These are phyloP conservation scores for Chamaecyparis obtusa DNA, from an alignment of 75 land plant genomes.

Conservation along the genomic window DNA sequence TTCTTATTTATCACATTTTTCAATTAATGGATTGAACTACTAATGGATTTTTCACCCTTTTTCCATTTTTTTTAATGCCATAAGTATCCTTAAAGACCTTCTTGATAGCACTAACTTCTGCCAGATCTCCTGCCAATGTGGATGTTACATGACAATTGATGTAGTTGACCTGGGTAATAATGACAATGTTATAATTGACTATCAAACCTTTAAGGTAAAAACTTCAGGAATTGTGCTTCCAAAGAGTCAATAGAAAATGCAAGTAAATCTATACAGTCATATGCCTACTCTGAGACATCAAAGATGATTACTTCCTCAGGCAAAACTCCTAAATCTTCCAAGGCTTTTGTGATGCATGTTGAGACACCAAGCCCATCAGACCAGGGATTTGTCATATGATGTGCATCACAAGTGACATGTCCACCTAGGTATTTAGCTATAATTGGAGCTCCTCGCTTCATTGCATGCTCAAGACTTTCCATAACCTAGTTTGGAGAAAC, in stretches of 20 bases:
- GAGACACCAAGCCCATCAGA: slow-evolving; percentile 58
- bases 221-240: neutral
- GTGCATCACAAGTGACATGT: slow-evolving; percentile 44
- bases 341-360: slow-evolving; percentile 29
- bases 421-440: slow-evolving; percentile 58
- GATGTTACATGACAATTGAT: slow-evolving; percentile 62
- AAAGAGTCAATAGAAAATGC: neutral
- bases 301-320: slow-evolving; percentile 40
- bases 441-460: slow-evolving; percentile 45
- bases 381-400: slow-evolving; percentile 55
- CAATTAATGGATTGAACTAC: neutral
- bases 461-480: slow-evolving; percentile 62
- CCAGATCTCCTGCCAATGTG: slow-evolving; percentile 50
- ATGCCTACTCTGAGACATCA: neutral
- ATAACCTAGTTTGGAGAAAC: slow-evolving; percentile 31
- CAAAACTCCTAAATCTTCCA: slow-evolving; percentile 47
- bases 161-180: slow-evolving; percentile 41
- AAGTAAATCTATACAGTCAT: neutral
- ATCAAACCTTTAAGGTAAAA: neutral
- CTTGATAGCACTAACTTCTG: slow-evolving; percentile 55
- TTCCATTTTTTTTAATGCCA: slow-evolving; percentile 53
- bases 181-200: neutral
- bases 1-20: neutral
- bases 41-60: slow-evolving; percentile 28
- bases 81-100: slow-evolving; percentile 51